These are phyloP conservation scores for Xylariaceae sp. DNA, from an alignment of 2,329 filamentous ascomycete species.

Conservation along the genomic window DNA sequence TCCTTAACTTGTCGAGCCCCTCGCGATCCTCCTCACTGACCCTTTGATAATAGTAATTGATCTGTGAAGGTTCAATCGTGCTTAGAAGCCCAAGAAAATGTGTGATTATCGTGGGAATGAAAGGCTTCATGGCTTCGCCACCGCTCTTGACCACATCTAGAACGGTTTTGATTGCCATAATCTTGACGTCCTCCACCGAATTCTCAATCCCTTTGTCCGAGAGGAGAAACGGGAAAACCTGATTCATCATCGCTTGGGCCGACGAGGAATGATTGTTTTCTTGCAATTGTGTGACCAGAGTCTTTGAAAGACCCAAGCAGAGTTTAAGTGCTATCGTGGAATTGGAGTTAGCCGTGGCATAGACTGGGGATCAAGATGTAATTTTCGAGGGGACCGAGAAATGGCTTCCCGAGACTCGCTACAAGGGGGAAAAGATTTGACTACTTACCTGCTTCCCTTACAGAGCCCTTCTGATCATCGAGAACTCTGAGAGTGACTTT, in stretches of 20 bases:
- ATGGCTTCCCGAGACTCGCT: no score
- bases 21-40: conserved; percentile 84
- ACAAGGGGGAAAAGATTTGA: no score
- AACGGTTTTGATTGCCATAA: conserved; percentile 78
- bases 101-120: conserved; percentile 77
- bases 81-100: conserved; percentile 79
- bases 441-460: conserved; percentile 58
- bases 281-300: conserved; percentile 81
- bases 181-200: conserved; percentile 80
- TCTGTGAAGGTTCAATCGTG: conserved; percentile 80
- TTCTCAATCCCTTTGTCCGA: conserved; percentile 88
- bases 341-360: no score
- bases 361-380: no score
- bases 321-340: conserved; percentile 62
- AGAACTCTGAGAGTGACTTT: conserved; percentile 82
- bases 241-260: conserved; percentile 75
- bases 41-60: conserved; percentile 92
- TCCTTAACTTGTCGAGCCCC: conserved; percentile 83
- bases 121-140: conserved; percentile 73
- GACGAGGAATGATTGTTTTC: conserved; percentile 69
- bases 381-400: no score
- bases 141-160: conserved; percentile 88
- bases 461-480: conserved; percentile 92
- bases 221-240: conserved; percentile 86
- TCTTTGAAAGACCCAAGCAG: conserved; percentile 80